Conservation (phyloP, 1,284 basidiomycete genomes). For the Ceratobasidium sp. region DNA sequence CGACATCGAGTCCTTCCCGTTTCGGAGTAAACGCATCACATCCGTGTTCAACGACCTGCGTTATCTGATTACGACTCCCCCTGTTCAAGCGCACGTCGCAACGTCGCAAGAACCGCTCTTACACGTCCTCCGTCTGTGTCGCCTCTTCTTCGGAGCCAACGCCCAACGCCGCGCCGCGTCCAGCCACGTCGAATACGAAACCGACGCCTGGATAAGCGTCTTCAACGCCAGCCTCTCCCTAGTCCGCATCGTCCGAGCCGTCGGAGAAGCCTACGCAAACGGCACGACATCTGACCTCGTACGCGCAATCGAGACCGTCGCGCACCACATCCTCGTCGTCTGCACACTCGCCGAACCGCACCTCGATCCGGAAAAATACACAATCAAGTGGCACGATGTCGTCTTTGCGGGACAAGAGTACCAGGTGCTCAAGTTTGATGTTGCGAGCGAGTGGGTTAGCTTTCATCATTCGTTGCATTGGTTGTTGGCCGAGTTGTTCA, state of each 20-base stretch:
- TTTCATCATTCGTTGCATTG: conserved; percentile 97
- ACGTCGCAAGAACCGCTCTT: conserved; percentile 71
- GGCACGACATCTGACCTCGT: conserved; percentile 73
- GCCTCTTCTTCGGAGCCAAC: conserved; percentile 92
- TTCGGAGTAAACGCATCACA: conserved; percentile 95
- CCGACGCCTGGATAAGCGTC: conserved; percentile 93
- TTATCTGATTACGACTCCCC: conserved; percentile 80
- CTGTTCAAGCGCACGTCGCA: conserved; percentile 83
- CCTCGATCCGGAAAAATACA: conserved; percentile 76
- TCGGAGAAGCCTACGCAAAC: conserved; percentile 83
- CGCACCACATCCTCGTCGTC: conserved; percentile 80
- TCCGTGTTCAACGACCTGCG: conserved; percentile 89
- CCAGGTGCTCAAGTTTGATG: conserved; percentile 80
- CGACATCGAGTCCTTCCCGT: conserved; percentile 86
- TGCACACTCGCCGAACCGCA: conserved; percentile 75
- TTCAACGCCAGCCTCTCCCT: conserved; percentile 93
- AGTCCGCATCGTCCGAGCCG: conserved; percentile 87
- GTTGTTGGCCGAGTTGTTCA: conserved; percentile 91
- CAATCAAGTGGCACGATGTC: conserved; percentile 73
- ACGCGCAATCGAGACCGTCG: conserved; percentile 76
- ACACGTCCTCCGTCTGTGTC: conserved; percentile 75
- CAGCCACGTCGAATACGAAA: conserved; percentile 93
- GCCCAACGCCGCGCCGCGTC: conserved; percentile 86
- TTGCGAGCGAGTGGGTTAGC: conserved; percentile 86
- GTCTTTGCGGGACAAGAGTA: conserved; percentile 73